These are phyloP conservation scores for Talaromyces marneffei DNA, from an alignment of 2,329 filamentous ascomycete species.

Conservation along the genomic window DNA sequence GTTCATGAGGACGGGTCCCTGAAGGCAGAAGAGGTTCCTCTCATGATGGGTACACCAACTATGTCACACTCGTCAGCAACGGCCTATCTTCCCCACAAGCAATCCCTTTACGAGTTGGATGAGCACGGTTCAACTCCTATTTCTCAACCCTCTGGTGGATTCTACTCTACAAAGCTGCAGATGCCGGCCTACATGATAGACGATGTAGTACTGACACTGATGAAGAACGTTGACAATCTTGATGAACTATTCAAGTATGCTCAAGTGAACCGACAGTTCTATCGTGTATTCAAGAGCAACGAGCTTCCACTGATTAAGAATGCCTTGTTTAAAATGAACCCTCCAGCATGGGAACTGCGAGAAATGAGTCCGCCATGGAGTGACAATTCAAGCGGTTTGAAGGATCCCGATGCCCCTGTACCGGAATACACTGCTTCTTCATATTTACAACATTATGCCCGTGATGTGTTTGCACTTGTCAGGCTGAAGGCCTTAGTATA, in stretches of 20 bases:
- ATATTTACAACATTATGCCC: conserved; percentile 48
- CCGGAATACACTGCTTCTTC: conserved; percentile 50
- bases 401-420: conserved; percentile 42
- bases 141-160: conserved; percentile 1
- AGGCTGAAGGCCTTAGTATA: conserved; percentile 53
- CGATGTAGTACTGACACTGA: conserved; percentile 48
- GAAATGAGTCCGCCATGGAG: conserved; percentile 52
- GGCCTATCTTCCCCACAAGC: not conserved
- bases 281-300: conserved; percentile 52
- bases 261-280: conserved; percentile 52
- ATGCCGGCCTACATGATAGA: conserved; percentile 44
- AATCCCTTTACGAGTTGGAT: conserved; percentile 30
- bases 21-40: conserved; percentile 10
- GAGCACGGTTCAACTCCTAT: conserved; percentile 22
- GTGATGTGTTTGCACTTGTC: conserved; percentile 50
- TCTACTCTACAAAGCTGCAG: conserved; percentile 18
- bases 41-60: not conserved
- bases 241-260: conserved; percentile 53
- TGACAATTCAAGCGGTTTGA: conserved; percentile 34
- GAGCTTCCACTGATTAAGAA: conserved; percentile 50
- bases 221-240: conserved; percentile 44
- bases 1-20: not conserved
- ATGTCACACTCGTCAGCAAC: not conserved
- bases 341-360: conserved; percentile 56
- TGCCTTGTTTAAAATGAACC: conserved; percentile 49